Conservation (phyloP, 768 basidiomycete genomes). For the Macrocybe gigantea region DNA sequence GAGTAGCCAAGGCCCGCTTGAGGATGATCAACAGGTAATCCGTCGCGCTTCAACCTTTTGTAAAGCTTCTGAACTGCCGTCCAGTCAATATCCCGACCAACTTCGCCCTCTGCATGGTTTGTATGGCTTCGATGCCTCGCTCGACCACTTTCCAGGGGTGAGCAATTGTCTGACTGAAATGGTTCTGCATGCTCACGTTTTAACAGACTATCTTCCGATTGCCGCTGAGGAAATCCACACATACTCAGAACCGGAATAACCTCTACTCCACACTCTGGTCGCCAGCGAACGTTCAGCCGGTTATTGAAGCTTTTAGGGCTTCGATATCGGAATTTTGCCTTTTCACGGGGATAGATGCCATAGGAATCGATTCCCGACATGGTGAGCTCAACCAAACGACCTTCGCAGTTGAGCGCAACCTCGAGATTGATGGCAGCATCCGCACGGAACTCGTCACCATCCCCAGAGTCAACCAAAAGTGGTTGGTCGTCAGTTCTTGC, state of each 20-base stretch:
- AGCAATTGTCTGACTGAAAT: conserved; percentile 5
- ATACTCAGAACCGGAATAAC: conserved; percentile 16
- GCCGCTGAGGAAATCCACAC: conserved; percentile 29
- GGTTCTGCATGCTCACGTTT: background rate
- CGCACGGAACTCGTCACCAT: conserved; percentile 1
- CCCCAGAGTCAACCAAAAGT: background rate
- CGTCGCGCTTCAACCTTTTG: no score
- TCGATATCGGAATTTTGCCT: conserved; percentile 31
- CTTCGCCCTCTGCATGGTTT: conserved; percentile 31
- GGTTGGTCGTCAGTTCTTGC: conserved; percentile 8
- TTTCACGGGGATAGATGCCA: conserved; percentile 30
- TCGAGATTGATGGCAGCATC: background rate
- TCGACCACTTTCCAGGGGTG: conserved; percentile 32
- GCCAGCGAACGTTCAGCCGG: conserved; percentile 11
- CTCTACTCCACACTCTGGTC: conserved; percentile 7
- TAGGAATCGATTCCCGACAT: conserved; percentile 20
- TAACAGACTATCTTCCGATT: conserved; percentile 41
- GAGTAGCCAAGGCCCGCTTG: conserved; percentile 26
- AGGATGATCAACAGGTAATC: conserved; percentile 25
- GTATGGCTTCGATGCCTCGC: conserved; percentile 29
- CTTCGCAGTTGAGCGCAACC: no score
- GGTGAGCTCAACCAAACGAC: no score
- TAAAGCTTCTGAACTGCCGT: background rate
- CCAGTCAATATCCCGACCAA: conserved; percentile 37
- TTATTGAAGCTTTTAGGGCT: conserved; percentile 24